Evolutionary conservation across 139 green algal species (phyloP), one percentile per base, ranked within the genome.

Genomic region (Tetraselmis chui): DNA sequence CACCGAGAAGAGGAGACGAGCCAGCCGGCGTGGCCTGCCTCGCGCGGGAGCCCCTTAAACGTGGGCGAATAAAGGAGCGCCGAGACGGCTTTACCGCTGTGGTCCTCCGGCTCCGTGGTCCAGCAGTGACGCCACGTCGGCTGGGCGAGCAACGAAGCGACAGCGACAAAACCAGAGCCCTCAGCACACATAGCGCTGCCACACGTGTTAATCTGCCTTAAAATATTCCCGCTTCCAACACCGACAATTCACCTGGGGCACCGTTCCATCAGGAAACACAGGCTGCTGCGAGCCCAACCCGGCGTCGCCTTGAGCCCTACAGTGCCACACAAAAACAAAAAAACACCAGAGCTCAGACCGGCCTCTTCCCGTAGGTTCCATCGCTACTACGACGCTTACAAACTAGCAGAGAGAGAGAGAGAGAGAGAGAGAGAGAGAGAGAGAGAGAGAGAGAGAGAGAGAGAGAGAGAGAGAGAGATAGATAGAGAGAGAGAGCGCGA

Each of bases 11-110:
- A 29, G 31, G 45, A 83, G 27, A 90, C 67, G 1, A 90, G 28
- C 87, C 87, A 90, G 67, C 85, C 86, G 22, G 77, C 89, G 76
- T 93, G 88, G 29, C 90, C 89, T 76, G 92, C 89, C 26, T 88
- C 90, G 28, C 86, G 85, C 59, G 86, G 84, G 58, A 94, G 85
- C 11, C 88, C 88, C 0, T 86, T 67, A 23, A 93, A 67, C 28
- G 77, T 30, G 2, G 67, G 59, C 1, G 78, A 32, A 32, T 81
- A 88, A 1, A 58, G 58, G 74, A 91, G 58, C n/a, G 76, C 83
- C 28, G 31, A 59, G 2, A 91, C 85, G 0, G 78, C 5, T 28
- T 89, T 59, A 23, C 75, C 30, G 86, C 88, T 90, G 87, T 91
- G 88, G 75, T 91, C 88, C 0, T 26, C 0, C 1, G 78, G 27